Conservation (phyloP, 805 yeast genomes). For the Suhomyces pyralidae region DNA sequence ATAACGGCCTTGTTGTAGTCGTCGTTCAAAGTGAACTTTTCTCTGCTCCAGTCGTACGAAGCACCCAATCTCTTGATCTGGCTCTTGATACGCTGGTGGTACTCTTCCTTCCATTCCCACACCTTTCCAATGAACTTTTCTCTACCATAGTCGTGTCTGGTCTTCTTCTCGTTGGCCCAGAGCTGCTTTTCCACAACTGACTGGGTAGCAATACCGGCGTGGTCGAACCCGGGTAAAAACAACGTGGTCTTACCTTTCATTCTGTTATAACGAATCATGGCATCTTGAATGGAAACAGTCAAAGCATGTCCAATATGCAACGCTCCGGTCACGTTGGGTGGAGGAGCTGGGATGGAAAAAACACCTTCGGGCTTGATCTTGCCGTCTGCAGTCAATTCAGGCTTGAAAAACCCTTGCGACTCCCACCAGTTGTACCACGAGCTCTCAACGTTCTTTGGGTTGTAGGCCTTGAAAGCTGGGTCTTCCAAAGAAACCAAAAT, state of each 20-base stretch:
- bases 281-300: slow-evolving; percentile 91
- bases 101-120: slow-evolving; percentile 80
- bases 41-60: slow-evolving; percentile 94
- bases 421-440: slow-evolving; percentile 99
- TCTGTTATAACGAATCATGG: slow-evolving; percentile 89
- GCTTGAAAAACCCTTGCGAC: slow-evolving; percentile 83
- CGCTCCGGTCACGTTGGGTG: slow-evolving; percentile 99
- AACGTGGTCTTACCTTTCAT: slow-evolving; percentile 91
- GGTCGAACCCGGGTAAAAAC: slow-evolving; percentile 86
- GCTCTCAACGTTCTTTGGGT: slow-evolving; percentile 88
- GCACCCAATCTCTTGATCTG: slow-evolving; percentile 91
- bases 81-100: slow-evolving; percentile 77
- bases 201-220: slow-evolving; percentile 98
- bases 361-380: slow-evolving; percentile 74
- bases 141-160: slow-evolving; percentile 90
- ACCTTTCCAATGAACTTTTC: slow-evolving; percentile 83
- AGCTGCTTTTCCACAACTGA: slow-evolving; percentile 95
- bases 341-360: slow-evolving; percentile 90
- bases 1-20: slow-evolving; percentile 73
- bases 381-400: slow-evolving; percentile 76
- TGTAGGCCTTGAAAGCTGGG: slow-evolving; percentile 71
- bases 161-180: slow-evolving; percentile 81
- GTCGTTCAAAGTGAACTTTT: slow-evolving; percentile 89
- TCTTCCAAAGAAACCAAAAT: slow-evolving; percentile 81
- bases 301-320: slow-evolving; percentile 98